These are phyloP conservation scores for Volvariella volvacea DNA, from an alignment of 1,284 basidiomycete species.

Conservation along the genomic window DNA sequence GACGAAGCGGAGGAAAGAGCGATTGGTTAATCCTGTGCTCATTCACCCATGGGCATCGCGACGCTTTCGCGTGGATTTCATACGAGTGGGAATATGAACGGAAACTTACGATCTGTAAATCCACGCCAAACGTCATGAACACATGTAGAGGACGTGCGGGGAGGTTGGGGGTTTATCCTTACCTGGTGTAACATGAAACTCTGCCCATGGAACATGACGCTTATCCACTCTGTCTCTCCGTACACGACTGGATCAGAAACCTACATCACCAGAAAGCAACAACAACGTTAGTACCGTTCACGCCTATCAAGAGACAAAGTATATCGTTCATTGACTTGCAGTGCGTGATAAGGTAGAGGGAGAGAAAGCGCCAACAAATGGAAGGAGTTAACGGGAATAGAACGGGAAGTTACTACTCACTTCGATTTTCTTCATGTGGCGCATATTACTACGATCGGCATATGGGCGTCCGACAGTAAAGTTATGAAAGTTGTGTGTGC, in stretches of 20 bases:
- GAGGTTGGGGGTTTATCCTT: constrained; percentile 11
- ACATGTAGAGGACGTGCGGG: no score
- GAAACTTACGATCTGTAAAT: constrained; percentile 21
- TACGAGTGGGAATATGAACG: constrained; percentile 2
- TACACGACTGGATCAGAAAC: constrained; percentile 77
- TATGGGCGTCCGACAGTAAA: constrained; percentile 90
- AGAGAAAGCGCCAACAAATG: neutral
- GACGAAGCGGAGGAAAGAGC: constrained; percentile 15
- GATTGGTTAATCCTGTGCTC: constrained; percentile 3
- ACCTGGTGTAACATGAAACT: constrained; percentile 99
- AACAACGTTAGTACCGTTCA: neutral
- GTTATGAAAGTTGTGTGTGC: constrained; percentile 95
- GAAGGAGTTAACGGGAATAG: constrained; percentile 2
- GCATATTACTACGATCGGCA: constrained; percentile 72
- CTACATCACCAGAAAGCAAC: constrained; percentile 26
- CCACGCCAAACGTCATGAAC: no score
- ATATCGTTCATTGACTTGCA: no score
- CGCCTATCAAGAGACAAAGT: no score
- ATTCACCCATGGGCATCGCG: neutral
- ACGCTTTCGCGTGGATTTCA: no score
- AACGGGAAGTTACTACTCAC: no score
- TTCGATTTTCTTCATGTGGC: constrained; percentile 83
- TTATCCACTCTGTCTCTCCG: constrained; percentile 93
- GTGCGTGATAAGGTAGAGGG: no score
- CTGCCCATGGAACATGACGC: constrained; percentile 91